These are phyloP conservation scores for Aspergillus sclerotialis DNA, from an alignment of 2,329 filamentous ascomycete species.

Conservation along the genomic window DNA sequence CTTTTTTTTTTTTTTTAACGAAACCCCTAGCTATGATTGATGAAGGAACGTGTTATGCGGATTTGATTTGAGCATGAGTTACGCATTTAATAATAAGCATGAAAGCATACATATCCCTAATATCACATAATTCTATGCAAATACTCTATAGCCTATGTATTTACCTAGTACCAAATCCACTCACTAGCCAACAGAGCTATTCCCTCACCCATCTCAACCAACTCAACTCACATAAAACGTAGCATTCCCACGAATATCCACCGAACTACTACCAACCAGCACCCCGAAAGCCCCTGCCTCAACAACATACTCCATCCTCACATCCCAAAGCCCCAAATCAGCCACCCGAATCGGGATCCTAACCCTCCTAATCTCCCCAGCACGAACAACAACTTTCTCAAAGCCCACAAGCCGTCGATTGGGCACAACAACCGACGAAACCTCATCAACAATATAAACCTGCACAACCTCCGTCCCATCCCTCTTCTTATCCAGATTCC, in stretches of 20 bases:
- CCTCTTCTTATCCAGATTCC: slow-evolving; percentile 45
- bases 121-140: no score
- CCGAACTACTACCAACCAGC: slow-evolving; percentile 49
- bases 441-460: slow-evolving; percentile 58
- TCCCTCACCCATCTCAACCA: not conserved
- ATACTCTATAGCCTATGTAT: no score
- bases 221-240: slow-evolving; percentile 22
- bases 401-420: slow-evolving; percentile 61
- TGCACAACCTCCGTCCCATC: slow-evolving; percentile 64
- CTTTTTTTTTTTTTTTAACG: not conserved
- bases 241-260: slow-evolving; percentile 26
- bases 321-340: slow-evolving; percentile 51
- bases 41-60: not conserved
- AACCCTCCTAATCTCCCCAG: slow-evolving; percentile 52
- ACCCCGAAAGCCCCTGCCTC: slow-evolving; percentile 63
- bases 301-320: slow-evolving; percentile 63
- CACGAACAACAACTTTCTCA: slow-evolving; percentile 55
- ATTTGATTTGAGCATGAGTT: not conserved
- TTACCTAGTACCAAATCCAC: no score
- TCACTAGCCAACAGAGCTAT: no score
- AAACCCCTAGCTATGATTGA: not conserved
- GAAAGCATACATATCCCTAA: no score
- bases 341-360: slow-evolving; percentile 45
- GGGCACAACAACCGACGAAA: slow-evolving; percentile 57
- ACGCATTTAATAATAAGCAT: no score